Evolutionary conservation across 768 basidiomycete species (phyloP), one percentile per base, ranked within the genome.

Genomic region (Peribolospora baueri): DNA sequence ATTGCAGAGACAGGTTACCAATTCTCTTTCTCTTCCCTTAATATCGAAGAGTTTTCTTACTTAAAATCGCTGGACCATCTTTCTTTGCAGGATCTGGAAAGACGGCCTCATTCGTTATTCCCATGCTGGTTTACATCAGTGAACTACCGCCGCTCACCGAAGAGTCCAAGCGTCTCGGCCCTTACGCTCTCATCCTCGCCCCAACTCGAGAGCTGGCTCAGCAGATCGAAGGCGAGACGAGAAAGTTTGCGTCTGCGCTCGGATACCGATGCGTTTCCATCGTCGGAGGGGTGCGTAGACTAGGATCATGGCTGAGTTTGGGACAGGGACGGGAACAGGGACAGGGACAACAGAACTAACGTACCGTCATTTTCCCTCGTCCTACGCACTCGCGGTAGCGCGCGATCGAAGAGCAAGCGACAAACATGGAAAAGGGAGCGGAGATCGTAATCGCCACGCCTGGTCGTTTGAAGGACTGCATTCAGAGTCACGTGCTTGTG

Each of bases 391-490:
- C 10, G 14, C 14, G n/a, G 48, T 61, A 85, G 79, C 77, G 88
- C 55, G 78, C 86, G 11, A 83, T 98, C 2, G 91, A 97, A 69
- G 93, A 97, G 66, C 93, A 98, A 66, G 86, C 91, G 66, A 93
- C 90, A 70, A 88, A 88, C 67, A 72, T 98, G 54, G 82, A 90
- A n/a, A 84, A 93, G 62, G 93, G 93, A 53, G 93, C 91, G 0
- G 90, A 98, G 63, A 97, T 98, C 58, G 83, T 98, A 64, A 95
- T 98, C 58, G 93, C 93, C 37, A 97, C 93, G 0, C 93, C 93
- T 8, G 93, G 93, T 71, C 88, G 93, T 69, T 74, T 98, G 13
- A 93, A 93, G 68, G 93, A 97, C 65, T 86, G 95, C 54, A 81
- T 98, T 57, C 91, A 98, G 69, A 79, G 88, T 25, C 84, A 83